Evolutionary conservation across 176 grass and related monocot genomes (phyloP).

Genomic region (Phyllostachys edulis): DNA sequence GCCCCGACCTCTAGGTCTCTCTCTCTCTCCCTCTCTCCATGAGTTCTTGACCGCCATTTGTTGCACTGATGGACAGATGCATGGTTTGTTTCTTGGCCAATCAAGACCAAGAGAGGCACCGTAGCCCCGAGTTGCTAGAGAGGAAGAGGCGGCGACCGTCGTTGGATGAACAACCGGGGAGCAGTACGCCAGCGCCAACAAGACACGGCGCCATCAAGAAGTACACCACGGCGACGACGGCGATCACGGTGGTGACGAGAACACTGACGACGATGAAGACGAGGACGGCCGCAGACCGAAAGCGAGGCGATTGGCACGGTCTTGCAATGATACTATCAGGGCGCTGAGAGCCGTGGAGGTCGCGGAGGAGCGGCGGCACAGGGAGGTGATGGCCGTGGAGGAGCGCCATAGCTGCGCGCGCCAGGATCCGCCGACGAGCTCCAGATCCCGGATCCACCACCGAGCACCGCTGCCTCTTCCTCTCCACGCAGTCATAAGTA

Average conservation of each 20-base stretch:
- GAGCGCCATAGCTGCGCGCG: constrained; percentile 48
- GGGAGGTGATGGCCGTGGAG: constrained; percentile 67
- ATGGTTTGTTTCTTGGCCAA: not conserved
- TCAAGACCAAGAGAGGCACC: constrained; percentile 19
- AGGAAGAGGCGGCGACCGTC: constrained; percentile 41
- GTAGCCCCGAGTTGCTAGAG: constrained; percentile 36
- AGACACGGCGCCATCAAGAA: not conserved
- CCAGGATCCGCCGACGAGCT: too few species aligned
- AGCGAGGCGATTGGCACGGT: constrained; percentile 45
- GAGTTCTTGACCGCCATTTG: not conserved
- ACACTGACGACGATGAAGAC: constrained; percentile 34
- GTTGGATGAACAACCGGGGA: constrained; percentile 9
- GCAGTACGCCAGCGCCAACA: constrained; percentile 18
- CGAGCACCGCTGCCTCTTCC: too few species aligned
- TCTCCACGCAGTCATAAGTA: too few species aligned
- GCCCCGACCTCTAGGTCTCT: constrained; percentile 24
- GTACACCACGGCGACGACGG: constrained; percentile 8
- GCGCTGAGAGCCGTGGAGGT: constrained; percentile 78
- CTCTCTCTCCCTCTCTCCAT: not conserved
- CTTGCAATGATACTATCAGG: constrained; percentile 75
- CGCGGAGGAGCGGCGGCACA: constrained; percentile 86
- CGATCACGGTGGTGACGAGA: constrained; percentile 13
- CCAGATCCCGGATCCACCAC: too few species aligned
- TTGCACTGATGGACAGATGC: not conserved
- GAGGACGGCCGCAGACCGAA: constrained; percentile 19